Conservation (phyloP, 805 yeast genomes). For the Brettanomyces anomalus region DNA sequence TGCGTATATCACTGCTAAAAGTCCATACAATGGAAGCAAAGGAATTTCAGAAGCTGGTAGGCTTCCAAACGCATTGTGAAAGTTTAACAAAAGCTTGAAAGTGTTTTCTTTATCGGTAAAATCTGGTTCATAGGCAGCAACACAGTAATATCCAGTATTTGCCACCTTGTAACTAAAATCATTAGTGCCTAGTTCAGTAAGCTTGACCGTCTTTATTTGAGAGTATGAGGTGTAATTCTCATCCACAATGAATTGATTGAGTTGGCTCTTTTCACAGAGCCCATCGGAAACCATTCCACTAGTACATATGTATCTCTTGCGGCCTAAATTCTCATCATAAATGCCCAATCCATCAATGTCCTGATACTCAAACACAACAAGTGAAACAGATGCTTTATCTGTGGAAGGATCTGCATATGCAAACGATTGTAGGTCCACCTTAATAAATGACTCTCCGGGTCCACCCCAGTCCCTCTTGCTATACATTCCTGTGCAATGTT, state of each 20-base stretch:
- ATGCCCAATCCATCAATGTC: conserved; percentile 67
- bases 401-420: conserved; percentile 25
- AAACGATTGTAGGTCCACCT: conserved; percentile 32
- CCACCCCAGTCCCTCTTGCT: conserved; percentile 86
- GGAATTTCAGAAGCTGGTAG: conserved; percentile 88
- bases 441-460: conserved; percentile 50
- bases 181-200: conserved; percentile 51
- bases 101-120: conserved; percentile 20
- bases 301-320: conserved; percentile 64
- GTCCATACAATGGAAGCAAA: conserved; percentile 80
- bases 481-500: conserved; percentile 87
- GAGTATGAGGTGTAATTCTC: conserved; percentile 33
- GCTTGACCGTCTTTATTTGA: conserved; percentile 46
- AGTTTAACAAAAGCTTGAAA: conserved; percentile 64
- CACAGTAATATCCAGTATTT: conserved; percentile 88
- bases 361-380: conserved; percentile 75
- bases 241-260: conserved; percentile 55
- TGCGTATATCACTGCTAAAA: conserved; percentile 74
- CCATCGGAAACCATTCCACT: conserved; percentile 47
- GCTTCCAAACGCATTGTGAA: conserved; percentile 88
- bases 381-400: conserved; percentile 42
- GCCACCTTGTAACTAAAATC: conserved; percentile 55
- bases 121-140: conserved; percentile 52
- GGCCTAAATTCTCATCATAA: conserved; percentile 30
- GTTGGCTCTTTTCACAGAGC: conserved; percentile 45